Base-by-base conservation (phyloP, 352 stramenopile species). In the Phytopythium montanum region DNA sequence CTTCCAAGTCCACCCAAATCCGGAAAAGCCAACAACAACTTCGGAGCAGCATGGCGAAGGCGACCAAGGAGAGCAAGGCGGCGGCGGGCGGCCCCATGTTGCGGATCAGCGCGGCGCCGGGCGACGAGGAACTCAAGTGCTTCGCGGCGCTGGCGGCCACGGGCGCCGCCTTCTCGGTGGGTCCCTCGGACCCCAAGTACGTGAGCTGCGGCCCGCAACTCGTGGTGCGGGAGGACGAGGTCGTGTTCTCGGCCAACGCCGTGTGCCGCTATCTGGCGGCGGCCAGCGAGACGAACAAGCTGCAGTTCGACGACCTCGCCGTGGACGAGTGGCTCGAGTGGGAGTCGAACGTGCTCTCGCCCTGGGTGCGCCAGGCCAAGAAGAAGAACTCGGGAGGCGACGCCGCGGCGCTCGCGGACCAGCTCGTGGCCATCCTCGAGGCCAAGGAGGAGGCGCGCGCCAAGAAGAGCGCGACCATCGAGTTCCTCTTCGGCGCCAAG, bases 301-400 rank as follows among this genome's bases (percentile, higher is more conserved):
- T 95, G 33, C 71, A 88, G 54, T 72, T 68, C 41, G 81, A 95
- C 7, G 83, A 95, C 52, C 61, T 93, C 34, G 76, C 80, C 2
- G 81, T 95, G 38, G 83, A 95, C 59, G 85, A 95, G 51, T 95
- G 81, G 76, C 28, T 95, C 28, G 81, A 89, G 57, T 95, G 85
- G 85, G 85, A 95, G 64, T 76, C 74, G 54, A 75, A 85, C 34
- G 73, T 82, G 59, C 72, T 91, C 36, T 56, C 70, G 33, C 79
- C 74, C 16, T 90, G 76, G 76, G 68, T 91, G 52, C 66, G 55
- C 26, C 75, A 79, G 69, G 66, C 64, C 57, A 83, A 84, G 69
- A 86, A 85, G 52, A 65, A 75, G 38, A n/a, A n/a, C n/a, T n/a
- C n/a, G n/a, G 56, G 49, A 33, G 67, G 45, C 31, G 60, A 57